Evolutionary conservation across 73 alveolate genomes (phyloP).

Genomic region (Blepharisma japonicum): DNA sequence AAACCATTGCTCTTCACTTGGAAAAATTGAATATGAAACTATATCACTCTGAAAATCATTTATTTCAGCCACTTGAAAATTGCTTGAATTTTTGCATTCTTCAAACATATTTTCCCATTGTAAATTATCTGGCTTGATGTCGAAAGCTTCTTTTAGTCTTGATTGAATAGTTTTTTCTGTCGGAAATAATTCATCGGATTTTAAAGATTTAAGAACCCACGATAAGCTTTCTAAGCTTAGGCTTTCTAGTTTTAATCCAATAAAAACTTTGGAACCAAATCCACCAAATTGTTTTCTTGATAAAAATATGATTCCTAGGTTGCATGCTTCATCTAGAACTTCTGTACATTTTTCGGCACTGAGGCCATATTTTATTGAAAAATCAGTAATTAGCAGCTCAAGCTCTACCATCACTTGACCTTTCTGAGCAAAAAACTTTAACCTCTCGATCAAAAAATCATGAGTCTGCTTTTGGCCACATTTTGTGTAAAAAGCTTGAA

Average conservation of each 20-base stretch:
- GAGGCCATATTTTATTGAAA: not conserved
- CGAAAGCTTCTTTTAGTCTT: slow-evolving; percentile 63
- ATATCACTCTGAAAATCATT: not conserved
- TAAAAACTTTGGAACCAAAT: slow-evolving; percentile 28
- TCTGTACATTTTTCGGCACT: not conserved
- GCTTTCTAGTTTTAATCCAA: slow-evolving; percentile 44
- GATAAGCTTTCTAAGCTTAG: slow-evolving; percentile 50
- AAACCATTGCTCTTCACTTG: slow-evolving; percentile 9
- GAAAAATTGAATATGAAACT: not conserved
- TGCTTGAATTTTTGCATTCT: not conserved
- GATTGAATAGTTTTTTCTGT: slow-evolving; percentile 60
- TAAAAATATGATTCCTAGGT: slow-evolving; percentile 32
- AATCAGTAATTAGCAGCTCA: not conserved
- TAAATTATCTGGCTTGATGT: slow-evolving; percentile 37
- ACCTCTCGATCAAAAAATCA: no score
- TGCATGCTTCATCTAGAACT: slow-evolving; percentile 1
- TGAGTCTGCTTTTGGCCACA: no score
- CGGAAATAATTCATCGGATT: slow-evolving; percentile 58
- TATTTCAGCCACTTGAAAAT: not conserved
- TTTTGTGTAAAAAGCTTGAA: no score
- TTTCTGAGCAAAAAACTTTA: not conserved
- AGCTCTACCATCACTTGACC: slow-evolving; percentile 26
- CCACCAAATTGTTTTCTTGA: slow-evolving; percentile 49
- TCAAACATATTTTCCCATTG: not conserved
- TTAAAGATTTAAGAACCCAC: slow-evolving; percentile 55